Evolutionary conservation across 164 flowering plant genomes (phyloP).

Genomic region (Dillenia suffruticosa): DNA sequence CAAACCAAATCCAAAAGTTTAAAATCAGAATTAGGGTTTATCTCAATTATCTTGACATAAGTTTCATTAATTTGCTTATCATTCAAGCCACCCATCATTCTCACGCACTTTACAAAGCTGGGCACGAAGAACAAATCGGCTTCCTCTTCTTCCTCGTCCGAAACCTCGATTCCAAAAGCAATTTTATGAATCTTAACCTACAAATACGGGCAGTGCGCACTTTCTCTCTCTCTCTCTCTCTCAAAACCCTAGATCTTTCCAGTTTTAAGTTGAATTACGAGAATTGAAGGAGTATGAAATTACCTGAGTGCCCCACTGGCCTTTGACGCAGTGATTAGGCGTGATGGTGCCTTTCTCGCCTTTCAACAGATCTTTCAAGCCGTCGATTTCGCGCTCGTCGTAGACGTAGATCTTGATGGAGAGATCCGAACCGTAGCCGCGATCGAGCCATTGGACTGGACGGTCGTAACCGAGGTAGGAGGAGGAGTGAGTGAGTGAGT

Average conservation of each 20-base stretch:
- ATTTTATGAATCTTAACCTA: conserved; percentile 74
- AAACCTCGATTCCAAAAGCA: conserved; percentile 63
- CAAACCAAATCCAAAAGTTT: not conserved
- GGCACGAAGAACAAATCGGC: conserved; percentile 97
- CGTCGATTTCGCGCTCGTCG: conserved; percentile 79
- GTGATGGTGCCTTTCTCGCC: conserved; percentile 71
- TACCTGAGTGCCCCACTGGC: conserved; percentile 99
- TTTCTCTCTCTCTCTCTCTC: no score
- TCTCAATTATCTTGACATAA: conserved; percentile 66
- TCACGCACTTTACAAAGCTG: conserved; percentile 77
- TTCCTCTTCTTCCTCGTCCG: conserved; percentile 69
- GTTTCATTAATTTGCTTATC: conserved; percentile 87
- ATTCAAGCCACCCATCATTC: conserved; percentile 85
- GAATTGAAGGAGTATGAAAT: not conserved
- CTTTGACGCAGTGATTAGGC: conserved; percentile 55
- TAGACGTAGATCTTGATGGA: conserved; percentile 82
- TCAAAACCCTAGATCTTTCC: not conserved
- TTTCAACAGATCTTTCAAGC: conserved; percentile 56
- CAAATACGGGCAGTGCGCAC: not conserved
- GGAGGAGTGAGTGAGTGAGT: not conserved
- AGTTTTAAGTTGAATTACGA: not conserved
- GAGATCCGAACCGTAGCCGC: conserved; percentile 61
- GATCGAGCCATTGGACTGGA: conserved; percentile 48
- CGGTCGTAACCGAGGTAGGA: conserved; percentile 18
- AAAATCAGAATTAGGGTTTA: no score